A percentile compares a stretch with the other conserved stretches of the same genome.
These are phyloP conservation scores for Plantago elongata DNA, from an alignment of 257 asterid genomes.

Conservation along the genomic window DNA sequence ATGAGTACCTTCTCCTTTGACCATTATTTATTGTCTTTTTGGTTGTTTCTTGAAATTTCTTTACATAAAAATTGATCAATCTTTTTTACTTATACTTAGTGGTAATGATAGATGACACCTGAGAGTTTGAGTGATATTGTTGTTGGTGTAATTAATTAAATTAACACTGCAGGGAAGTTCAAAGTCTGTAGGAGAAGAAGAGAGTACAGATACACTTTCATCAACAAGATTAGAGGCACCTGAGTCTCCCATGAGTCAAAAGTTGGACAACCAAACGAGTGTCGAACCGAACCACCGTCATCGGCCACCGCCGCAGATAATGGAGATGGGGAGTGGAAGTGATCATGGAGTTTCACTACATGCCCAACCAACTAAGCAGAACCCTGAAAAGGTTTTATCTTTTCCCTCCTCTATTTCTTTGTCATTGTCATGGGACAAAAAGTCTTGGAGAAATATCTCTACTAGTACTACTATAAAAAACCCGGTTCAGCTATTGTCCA, in stretches of 20 bases:
- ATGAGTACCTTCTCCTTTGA: constrained; percentile 42
- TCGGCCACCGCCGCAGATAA: constrained; percentile 31
- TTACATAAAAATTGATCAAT: not conserved
- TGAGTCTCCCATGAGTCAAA: constrained; percentile 63
- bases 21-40: constrained; percentile 2
- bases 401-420: not conserved
- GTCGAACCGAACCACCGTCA: constrained; percentile 28
- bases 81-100: not conserved
- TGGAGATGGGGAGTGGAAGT: constrained; percentile 43
- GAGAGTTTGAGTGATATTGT: constrained; percentile 7
- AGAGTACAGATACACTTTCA: constrained; percentile 61
- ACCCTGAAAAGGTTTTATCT: constrained; percentile 51
- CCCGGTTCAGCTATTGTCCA: no score
- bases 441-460: no score
- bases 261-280: constrained; percentile 30
- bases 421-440: not conserved
- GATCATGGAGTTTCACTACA: constrained; percentile 28
- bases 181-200: constrained; percentile 58
- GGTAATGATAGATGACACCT: not conserved
- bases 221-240: constrained; percentile 38
- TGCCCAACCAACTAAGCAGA: constrained; percentile 37
- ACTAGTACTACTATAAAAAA: no score
- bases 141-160: constrained; percentile 5
- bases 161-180: constrained; percentile 54
- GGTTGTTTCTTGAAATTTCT: not conserved